These are phyloP conservation scores for Stagonosporopsis rhizophila DNA, from an alignment of 2,329 filamentous ascomycete species.

Conservation along the genomic window DNA sequence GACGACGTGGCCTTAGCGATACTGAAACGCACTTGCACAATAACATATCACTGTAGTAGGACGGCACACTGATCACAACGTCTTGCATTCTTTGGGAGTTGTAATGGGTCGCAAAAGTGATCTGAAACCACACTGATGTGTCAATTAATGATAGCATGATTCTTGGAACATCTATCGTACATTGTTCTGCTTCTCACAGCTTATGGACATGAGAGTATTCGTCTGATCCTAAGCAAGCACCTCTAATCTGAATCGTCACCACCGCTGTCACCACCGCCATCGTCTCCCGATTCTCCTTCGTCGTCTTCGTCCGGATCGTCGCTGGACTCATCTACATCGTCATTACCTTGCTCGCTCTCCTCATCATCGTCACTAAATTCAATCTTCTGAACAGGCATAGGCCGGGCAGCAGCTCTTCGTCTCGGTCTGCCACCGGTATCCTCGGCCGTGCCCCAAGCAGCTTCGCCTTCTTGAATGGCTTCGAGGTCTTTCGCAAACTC, in stretches of 20 bases:
- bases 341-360: conserved; percentile 32
- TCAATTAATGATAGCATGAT: not conserved
- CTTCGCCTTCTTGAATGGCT: conserved; percentile 81
- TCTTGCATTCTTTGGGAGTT: too few relatives aligned
- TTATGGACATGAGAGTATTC: not conserved
- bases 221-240: not conserved
- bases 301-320: conserved; percentile 22
- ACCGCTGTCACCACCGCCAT: conserved; percentile 23
- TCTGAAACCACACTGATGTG: too few relatives aligned
- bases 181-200: not conserved
- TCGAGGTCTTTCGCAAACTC: conserved; percentile 87
- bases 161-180: not conserved
- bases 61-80: too few relatives aligned
- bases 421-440: conserved; percentile 39
- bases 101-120: not conserved
- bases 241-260: conserved; percentile 34
- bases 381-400: conserved; percentile 28
- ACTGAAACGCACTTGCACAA: too few relatives aligned
- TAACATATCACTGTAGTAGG: too few relatives aligned
- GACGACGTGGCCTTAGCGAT: too few relatives aligned
- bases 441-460: conserved; percentile 70
- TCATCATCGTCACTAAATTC: conserved; percentile 35
- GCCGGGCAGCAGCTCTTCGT: conserved; percentile 32
- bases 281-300: conserved; percentile 25
- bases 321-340: conserved; percentile 22